Evolutionary conservation across 768 basidiomycete genomes (phyloP).

Genomic region (Hydnum rufescens): DNA sequence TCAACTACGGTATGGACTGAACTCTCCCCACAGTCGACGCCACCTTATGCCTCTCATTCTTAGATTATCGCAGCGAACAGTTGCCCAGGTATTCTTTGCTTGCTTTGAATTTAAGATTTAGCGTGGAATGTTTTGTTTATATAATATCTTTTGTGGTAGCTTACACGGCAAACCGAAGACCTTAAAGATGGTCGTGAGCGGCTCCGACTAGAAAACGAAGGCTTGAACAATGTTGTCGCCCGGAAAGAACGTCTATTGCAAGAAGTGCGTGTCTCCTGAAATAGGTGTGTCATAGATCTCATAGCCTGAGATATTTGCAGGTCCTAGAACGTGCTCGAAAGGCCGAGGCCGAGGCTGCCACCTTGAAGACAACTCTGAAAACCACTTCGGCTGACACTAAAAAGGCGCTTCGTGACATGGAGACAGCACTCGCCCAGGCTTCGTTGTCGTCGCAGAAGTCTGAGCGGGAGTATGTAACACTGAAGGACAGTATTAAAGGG

Average conservation of each 20-base stretch:
- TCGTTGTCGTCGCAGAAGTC: conserved; percentile 59
- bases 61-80: conserved; percentile 51
- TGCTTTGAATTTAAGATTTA: not conserved
- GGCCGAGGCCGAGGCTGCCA: conserved; percentile 55
- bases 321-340: conserved; percentile 70
- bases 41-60: not conserved
- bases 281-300: not conserved
- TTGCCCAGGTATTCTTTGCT: conserved; percentile 31
- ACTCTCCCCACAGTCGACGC: not conserved
- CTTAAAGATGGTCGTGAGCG: conserved; percentile 74
- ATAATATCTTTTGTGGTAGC: conserved; percentile 8
- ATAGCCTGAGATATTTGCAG: conserved; percentile 18
- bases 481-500: conserved; percentile 56
- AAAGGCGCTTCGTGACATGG: conserved; percentile 65
- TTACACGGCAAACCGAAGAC: conserved; percentile 75
- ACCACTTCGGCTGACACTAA: conserved; percentile 51
- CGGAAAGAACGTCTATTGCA: conserved; percentile 74
- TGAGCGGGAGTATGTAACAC: conserved; percentile 62
- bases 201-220: conserved; percentile 67
- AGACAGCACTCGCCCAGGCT: conserved; percentile 47
- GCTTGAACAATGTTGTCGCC: conserved; percentile 69
- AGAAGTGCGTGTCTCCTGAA: conserved; percentile 31
- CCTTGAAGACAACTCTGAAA: conserved; percentile 54
- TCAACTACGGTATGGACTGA: conserved; percentile 32
- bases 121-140: too few relatives aligned